A percentile compares a stretch with the other conserved stretches of the same genome.
Conservation (phyloP, 257 asterid species). For the Nicotiana otophora region DNA sequence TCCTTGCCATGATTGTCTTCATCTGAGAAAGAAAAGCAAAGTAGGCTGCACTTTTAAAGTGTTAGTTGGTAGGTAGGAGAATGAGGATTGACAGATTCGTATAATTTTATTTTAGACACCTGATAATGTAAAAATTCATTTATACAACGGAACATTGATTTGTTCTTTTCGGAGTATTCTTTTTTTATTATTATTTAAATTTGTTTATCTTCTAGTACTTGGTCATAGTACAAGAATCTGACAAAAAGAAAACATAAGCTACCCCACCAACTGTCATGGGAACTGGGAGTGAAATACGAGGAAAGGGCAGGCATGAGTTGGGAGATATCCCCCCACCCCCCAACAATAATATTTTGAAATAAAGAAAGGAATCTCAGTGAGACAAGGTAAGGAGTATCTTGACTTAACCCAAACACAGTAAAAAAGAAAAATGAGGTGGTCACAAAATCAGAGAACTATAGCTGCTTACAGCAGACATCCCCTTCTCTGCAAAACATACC, state of each 20-base stretch:
- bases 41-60: conserved; percentile 15
- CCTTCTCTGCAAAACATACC: neutral
- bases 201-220: neutral
- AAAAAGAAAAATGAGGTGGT: neutral
- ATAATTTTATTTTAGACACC: too few species aligned
- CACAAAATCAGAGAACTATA: conserved; percentile 3
- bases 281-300: conserved; percentile 3
- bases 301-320: neutral
- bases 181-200: neutral
- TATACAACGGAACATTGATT: too few species aligned
- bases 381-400: conserved; percentile 29
- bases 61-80: conserved; percentile 16
- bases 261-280: conserved; percentile 17
- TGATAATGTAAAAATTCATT: too few species aligned
- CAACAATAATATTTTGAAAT: conserved; percentile 11
- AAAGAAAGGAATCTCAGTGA: conserved; percentile 42
- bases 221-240: neutral
- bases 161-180: neutral
- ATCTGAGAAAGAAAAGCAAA: conserved; percentile 24
- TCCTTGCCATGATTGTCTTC: conserved; percentile 45
- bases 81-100: neutral
- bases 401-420: conserved; percentile 18
- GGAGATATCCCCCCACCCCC: neutral
- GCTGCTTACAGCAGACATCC: neutral
- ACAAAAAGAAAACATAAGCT: conserved; percentile 7